A percentile compares a stretch with the other conserved stretches of the same genome.
Conservation (phyloP, 495 filamentous ascomycete species). For the Trichocladium antarcticum region DNA sequence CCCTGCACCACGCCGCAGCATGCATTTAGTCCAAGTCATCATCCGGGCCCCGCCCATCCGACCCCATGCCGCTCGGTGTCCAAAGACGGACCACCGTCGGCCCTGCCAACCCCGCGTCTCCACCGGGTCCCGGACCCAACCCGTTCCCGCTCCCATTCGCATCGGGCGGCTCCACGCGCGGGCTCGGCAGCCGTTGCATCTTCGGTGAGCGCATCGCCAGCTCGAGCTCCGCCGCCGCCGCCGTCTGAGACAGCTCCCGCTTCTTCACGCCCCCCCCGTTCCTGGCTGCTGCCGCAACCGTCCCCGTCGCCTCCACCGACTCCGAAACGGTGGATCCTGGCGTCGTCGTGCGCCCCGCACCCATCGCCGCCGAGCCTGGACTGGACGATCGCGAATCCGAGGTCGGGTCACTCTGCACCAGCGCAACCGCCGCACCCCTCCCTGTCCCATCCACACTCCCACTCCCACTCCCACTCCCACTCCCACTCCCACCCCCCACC, state of each 20-base stretch:
- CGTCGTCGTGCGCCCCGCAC: neutral
- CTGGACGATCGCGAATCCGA: no score
- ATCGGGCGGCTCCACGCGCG: no score
- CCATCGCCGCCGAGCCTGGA: no score
- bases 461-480: neutral
- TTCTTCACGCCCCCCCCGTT: neutral
- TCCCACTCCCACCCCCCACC: neutral
- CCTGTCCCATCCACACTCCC: neutral
- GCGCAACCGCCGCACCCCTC: neutral
- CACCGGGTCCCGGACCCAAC: neutral
- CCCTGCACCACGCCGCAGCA: neutral
- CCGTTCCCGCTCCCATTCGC: no score
- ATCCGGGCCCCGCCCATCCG: neutral
- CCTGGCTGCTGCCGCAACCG: no score
- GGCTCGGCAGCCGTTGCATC: neutral
- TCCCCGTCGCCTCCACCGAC: no score
- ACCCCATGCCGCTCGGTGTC: neutral
- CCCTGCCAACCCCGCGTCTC: neutral
- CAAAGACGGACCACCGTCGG: slow-evolving; percentile 4
- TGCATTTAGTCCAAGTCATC: neutral
- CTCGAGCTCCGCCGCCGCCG: neutral
- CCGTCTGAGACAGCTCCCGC: neutral
- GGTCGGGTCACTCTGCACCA: neutral
- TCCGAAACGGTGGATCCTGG: neutral
- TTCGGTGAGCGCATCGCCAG: neutral